Conservation (phyloP, 305 asterid species). For the Stenogyne calaminthoides region DNA sequence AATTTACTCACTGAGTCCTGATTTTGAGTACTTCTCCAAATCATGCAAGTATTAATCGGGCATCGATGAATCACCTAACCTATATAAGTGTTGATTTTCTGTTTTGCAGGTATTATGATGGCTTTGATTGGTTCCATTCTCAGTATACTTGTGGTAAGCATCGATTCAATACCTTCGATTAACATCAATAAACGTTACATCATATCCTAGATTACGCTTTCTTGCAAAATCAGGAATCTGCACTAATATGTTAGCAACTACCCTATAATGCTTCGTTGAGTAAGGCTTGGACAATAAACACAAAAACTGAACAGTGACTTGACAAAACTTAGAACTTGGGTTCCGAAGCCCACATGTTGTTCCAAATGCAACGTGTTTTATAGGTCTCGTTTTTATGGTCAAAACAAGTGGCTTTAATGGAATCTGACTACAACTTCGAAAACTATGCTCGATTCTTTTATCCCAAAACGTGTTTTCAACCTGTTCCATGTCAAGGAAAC, state of each 20-base stretch:
- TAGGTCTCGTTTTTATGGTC: no score
- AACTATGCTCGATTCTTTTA: no score
- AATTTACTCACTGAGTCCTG: background rate
- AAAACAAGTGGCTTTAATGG: no score
- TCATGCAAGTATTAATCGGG: background rate
- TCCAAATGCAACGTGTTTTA: no score
- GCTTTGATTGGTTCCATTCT: constrained; percentile 68
- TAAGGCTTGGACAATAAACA: no score
- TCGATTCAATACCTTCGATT: constrained; percentile 5
- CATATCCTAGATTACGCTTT: background rate
- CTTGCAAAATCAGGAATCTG: background rate
- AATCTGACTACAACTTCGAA: no score
- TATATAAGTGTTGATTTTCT: background rate
- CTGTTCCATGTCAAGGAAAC: background rate
- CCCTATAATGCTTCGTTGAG: background rate
- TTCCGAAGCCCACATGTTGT: no score
- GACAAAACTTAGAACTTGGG: constrained; percentile 23
- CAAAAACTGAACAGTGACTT: no score
- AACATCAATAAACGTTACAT: background rate
- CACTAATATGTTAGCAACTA: background rate
- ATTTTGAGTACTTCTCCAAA: background rate
- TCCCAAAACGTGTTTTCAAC: no score
- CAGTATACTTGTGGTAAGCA: constrained; percentile 59
- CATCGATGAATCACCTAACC: background rate
- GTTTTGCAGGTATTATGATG: constrained; percentile 65